Base-by-base conservation (phyloP, 202 grass and related monocot species). In the Cymbopogon flexuosus region DNA sequence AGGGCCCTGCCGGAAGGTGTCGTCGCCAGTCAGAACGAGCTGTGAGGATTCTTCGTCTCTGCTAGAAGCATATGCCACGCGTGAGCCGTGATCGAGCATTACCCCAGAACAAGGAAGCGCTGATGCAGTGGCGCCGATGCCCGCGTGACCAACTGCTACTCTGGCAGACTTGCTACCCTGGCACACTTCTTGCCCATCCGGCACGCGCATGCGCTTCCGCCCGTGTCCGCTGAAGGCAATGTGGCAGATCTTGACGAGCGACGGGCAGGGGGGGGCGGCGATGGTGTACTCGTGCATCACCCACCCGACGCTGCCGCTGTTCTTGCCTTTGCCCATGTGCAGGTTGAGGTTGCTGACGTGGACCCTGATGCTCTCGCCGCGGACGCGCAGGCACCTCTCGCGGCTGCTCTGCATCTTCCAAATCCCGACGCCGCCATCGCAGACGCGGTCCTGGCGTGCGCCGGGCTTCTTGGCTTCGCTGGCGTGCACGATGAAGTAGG, bases 211-310 rank as follows among this genome's bases (percentile, higher is more conserved):
- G 30, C 71, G 71, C 49, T 57, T 73, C 30, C 6, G 14, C 0
- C 70, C 46, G 16, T 73, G 70, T 15, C 70, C 70, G 16, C 29
- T 34, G 46, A 73, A 54, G 1, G 46, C 8, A 6, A 73, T 31
- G 46, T 73, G 70, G 70, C 70, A 73, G 70, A 73, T 18, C 30
- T 54, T 73, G 70, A 73, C 46, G 46, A 2, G 14, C 16, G 9
- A 34, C 8, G 29, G 8, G 46, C 29, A 52, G 0, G 70, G 13
- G 56, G 68, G 29, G 5, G 16, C n/a, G 13, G 24, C 22, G 65
- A 84, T 16, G 19, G 40, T 34, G 15, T 78, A 78, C 82, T 84
- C 82, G 65, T 84, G 73, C 82, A 84, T 78, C 0, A 78, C 82
- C 82, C 82, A 84, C 9, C 82, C 74, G 1, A 7, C 39, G 74